Conservation (phyloP, 371 early-diverging fungal genomes). For the Rhizopus sp. region DNA sequence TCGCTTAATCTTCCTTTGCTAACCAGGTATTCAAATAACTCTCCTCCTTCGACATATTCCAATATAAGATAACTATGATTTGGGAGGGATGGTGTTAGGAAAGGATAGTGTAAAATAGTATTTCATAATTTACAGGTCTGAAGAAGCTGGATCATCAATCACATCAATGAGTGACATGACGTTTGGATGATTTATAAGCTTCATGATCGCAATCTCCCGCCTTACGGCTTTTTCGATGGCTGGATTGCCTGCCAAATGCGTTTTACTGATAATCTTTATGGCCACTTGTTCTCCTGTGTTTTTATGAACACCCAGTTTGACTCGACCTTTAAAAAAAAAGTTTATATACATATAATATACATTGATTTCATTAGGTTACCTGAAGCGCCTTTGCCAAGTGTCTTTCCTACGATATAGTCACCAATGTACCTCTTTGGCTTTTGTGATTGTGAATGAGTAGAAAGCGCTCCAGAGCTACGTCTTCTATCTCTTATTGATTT, state of each 20-base stretch:
- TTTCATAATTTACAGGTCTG: constrained; percentile 64
- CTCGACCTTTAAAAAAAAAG: constrained; percentile 36
- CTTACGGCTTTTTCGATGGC: constrained; percentile 68
- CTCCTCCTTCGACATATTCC: constrained; percentile 56
- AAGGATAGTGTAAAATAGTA: not conserved
- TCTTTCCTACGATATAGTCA: constrained; percentile 54
- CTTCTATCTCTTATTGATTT: constrained; percentile 40
- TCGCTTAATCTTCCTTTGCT: constrained; percentile 62
- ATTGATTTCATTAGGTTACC: constrained; percentile 27
- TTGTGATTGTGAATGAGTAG: constrained; percentile 32
- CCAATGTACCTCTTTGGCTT: constrained; percentile 50
- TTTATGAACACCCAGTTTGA: constrained; percentile 47
- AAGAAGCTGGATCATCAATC: constrained; percentile 63
- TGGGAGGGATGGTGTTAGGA: not conserved
- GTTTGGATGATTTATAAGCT: constrained; percentile 70
- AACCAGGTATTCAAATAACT: constrained; percentile 53
- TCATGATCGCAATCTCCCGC: constrained; percentile 77
- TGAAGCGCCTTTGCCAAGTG: constrained; percentile 55
- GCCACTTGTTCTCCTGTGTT: constrained; percentile 51
- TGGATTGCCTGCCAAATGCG: constrained; percentile 53
- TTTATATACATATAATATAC: not conserved
- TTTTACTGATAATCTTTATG: constrained; percentile 53
- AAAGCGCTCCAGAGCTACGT: constrained; percentile 45
- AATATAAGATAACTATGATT: constrained; percentile 37
- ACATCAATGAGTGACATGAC: constrained; percentile 72